These are phyloP conservation scores for Backusella tarrabulga DNA, from an alignment of 192 early-diverging fungal species.

Conservation along the genomic window DNA sequence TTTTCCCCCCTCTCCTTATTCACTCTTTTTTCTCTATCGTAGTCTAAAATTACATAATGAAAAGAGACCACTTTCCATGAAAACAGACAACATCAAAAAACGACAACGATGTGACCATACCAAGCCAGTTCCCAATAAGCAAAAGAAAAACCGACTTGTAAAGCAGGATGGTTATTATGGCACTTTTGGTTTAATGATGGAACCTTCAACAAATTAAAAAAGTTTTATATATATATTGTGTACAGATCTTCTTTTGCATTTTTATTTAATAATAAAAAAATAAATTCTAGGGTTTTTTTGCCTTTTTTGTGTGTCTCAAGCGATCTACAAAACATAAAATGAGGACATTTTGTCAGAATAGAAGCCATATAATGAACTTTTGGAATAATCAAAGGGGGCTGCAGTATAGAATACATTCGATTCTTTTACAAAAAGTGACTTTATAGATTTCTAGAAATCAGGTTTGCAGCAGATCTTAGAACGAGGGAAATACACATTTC, in stretches of 20 bases:
- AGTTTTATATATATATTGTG: background rate
- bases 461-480: background rate
- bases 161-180: background rate
- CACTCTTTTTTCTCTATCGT: background rate
- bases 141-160: background rate
- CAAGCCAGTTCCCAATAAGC: background rate
- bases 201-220: background rate
- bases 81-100: slow-evolving; percentile 51
- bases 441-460: background rate
- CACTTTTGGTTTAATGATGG: slow-evolving; percentile 4
- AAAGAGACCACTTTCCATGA: slow-evolving; percentile 50
- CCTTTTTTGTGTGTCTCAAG: background rate
- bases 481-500: background rate
- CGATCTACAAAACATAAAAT: background rate
- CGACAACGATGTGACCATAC: slow-evolving; percentile 47
- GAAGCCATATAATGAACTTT: background rate
- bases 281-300: background rate
- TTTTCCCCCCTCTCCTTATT: background rate
- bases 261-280: background rate
- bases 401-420: background rate
- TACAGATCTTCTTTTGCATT: slow-evolving; percentile 6
- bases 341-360: background rate
- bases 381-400: background rate
- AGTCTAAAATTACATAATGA: slow-evolving; percentile 51
- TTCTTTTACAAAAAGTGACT: background rate